Evolutionary conservation across 1,139 yeast genomes (phyloP), one percentile per base, ranked within the genome.

Genomic region (Candida buenavistaensis): DNA sequence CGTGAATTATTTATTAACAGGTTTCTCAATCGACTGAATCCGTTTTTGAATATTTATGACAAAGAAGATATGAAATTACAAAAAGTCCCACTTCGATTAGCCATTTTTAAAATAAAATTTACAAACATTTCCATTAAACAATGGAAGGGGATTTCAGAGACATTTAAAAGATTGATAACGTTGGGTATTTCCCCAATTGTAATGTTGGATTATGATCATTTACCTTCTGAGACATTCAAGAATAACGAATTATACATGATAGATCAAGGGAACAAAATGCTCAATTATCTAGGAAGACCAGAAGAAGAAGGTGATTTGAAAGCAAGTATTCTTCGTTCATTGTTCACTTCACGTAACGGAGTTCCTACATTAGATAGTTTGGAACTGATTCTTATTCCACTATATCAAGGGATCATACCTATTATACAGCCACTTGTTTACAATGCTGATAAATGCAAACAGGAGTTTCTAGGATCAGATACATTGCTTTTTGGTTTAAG

Each of bases 341-440:
- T 64, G 6, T 66, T 66, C 39, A 41, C 51, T 1, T 43, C 41
- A 3, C 39, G 45, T 14, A 35, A 42, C 3, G 46, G 39, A 0
- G 38, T 37, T 4, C 30, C 50, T 4, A 31, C 35, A 2, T 47
- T 64, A 12, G 57, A 56, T 30, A 52, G 55, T 29, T 43, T 66
- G 24, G 67, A 62, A 32, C 69, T 55, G 49, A 37, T 70, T 2
- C 47, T 71, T 15, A 57, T 68, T 6, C 76, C 76, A 0, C 39
- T 70, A 27, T 68, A 66, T 45, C 76, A 71, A 41, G 66, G 65
- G 3, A 57, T 62, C 9, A 69, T 82, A 2, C 92, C 94, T 0
- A 68, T 83, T 1, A 58, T 84, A 5, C 73, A 75, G 32, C 90
- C 90, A 0, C 55, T 79, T 14, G 75, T 73, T 1, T 78, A 69